Conservation (phyloP, 257 asterid species). For the Solanum piurae region DNA sequence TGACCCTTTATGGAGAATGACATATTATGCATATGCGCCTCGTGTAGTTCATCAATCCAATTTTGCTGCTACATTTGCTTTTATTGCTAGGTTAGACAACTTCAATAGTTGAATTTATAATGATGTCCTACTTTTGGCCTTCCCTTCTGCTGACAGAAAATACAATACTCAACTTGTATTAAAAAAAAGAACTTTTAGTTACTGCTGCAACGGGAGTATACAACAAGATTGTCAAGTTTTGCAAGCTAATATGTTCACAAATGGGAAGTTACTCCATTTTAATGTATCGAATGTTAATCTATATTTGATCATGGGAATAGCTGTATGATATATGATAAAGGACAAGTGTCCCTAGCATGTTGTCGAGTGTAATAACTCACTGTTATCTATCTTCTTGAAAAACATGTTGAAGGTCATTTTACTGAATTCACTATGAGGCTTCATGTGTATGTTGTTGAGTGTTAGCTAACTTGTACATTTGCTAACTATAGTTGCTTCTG, state of each 20-base stretch:
- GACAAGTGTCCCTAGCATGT: neutral
- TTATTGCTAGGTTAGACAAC: constrained; percentile 68
- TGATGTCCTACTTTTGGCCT: no score
- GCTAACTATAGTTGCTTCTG: neutral
- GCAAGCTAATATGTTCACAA: neutral
- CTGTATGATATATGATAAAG: neutral
- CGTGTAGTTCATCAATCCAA: constrained; percentile 82
- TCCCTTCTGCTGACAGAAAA: no score
- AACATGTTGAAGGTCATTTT: neutral
- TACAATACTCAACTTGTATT: no score
- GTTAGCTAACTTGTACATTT: neutral
- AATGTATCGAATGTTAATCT: neutral
- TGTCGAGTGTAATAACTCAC: neutral
- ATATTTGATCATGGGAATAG: neutral
- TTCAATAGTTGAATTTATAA: no score
- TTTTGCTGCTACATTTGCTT: constrained; percentile 89
- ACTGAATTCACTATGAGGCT: neutral
- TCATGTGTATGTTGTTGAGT: neutral
- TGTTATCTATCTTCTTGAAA: no score
- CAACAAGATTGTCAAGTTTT: neutral
- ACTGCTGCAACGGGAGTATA: no score
- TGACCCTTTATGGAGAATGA: constrained; percentile 79
- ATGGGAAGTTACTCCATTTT: neutral
- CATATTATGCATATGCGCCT: constrained; percentile 83
- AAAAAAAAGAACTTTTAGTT: no score